Base-by-base conservation (phyloP, 2,329 filamentous ascomycete species). In the Cryphonectria naterciae region DNA sequence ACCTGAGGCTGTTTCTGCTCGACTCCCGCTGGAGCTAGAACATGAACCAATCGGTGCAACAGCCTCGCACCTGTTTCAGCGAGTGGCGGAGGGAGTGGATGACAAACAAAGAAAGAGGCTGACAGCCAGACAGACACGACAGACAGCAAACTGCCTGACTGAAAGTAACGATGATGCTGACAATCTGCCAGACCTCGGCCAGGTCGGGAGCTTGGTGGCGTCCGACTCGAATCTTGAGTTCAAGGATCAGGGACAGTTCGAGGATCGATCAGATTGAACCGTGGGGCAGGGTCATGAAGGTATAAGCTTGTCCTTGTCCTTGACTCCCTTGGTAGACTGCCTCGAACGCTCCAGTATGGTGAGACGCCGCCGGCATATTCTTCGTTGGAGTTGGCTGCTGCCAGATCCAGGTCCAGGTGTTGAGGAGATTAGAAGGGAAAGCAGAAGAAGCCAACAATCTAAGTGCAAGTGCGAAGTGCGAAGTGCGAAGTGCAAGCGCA, bases 1-100 rank as follows among this genome's bases (percentile, higher is more conserved):
- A 8, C 25, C 25, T 56, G 39, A 67, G 67, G 67, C 25, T 28
- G 67, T 67, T 69, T 67, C 67, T 60, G 46, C 72, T 67, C 41
- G 61, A 35, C 56, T 22, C 28, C 61, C 41, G 22, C 52, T 22
- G 25, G 43, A 32, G 19, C 63, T 46, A 25, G n/a, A 37, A 52
- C 61, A 58, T 61, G 10, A 13, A 28, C 32, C 32, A 54, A 46
- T 17, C 37, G 65, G 69, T 52, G 43, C 2, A 46, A 32, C 37
- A 49, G 37, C 28, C n/a, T 39, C 28, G 58, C n/a, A 58, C 37
- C 28, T 58, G 54, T 61, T 61, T 61, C 28, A 69, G 62, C n/a
- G 54, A 41, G 58, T 58, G 46, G 39, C n/a, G 17, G 35, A 52
- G 35, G 17, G 35, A 52, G 35, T 56, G 62, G 60, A n/a, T 69